Base-by-base conservation (phyloP, 1,284 basidiomycete species). In the Fomitiporia mediterranea region DNA sequence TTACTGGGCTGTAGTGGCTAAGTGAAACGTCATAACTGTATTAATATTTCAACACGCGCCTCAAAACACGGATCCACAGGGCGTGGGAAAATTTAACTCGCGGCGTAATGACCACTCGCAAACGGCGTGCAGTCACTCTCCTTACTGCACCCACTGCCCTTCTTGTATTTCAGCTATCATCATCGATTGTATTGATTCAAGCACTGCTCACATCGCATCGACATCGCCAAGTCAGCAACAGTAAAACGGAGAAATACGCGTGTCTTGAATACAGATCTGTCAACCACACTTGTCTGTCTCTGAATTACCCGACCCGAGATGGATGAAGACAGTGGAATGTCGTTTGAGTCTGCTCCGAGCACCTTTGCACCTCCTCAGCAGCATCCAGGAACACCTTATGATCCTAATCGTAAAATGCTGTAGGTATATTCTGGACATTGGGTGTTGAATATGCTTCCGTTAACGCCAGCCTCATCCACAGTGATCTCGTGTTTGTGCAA, bases 401-500 rank as follows among this genome's bases (percentile, higher is more conserved):
- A 68, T 44, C 62, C 65, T 69, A 74, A 55, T 66, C 67, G 47
- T 60, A 90, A 89, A 74, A 85, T 87, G 81, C 78, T 90, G 89
- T 89, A 72, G 67, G 88, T 78, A 28, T 43, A 27, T 55, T 34
- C 39, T 56, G 38, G 43, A 56, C 47, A 47, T 32, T 52, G 39
- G 55, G 37, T 43, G 39, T 51, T 50, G 49, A 43, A 46, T 30
- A 40, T 52, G n/a, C 35, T 2, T 43, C 21, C 28, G 34, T 51
- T 51, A 38, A 42, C 59, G 59, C 37, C 11, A 57, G 51, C 52
- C 51, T 59, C 60, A 53, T 57, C 42, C 57, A 34, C 69, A 94
- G 91, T 58, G 92, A 95, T 72, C 83, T 96, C 60, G 88, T 83
- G 66, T 94, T 83, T 73, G 83, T 96, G 25, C 90, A 95, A 68